These are phyloP conservation scores for Gloeostereum incarnatum DNA, from an alignment of 768 basidiomycete species.

Conservation along the genomic window DNA sequence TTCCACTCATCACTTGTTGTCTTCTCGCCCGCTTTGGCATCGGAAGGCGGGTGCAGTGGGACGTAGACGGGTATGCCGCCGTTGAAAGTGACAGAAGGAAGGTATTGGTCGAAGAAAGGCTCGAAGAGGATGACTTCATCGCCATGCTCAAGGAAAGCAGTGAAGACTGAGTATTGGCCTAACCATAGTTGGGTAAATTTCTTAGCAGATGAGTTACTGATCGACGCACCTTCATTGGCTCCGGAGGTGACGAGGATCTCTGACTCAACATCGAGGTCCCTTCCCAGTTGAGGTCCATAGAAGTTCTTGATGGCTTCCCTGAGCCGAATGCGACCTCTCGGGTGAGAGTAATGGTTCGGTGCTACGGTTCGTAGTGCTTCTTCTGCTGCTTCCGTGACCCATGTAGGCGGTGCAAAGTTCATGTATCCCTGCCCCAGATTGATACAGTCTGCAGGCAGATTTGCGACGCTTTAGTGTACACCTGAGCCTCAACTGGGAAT, in stretches of 20 bases:
- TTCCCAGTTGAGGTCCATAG: slow-evolving; percentile 61
- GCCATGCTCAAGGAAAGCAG: slow-evolving; percentile 83
- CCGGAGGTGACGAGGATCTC: slow-evolving; percentile 95
- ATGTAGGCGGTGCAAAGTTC: slow-evolving; percentile 82
- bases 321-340: slow-evolving; percentile 80
- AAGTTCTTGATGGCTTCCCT: slow-evolving; percentile 79
- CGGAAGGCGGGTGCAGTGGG: slow-evolving; percentile 81
- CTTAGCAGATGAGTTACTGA: not conserved
- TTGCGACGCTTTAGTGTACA: slow-evolving; percentile 50
- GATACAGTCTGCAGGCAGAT: slow-evolving; percentile 86
- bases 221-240: slow-evolving; percentile 81
- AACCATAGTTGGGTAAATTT: slow-evolving; percentile 7
- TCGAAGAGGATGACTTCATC: slow-evolving; percentile 99
- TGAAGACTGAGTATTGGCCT: slow-evolving; percentile 93
- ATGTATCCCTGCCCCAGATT: slow-evolving; percentile 95
- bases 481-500: not conserved
- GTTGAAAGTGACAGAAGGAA: slow-evolving; percentile 90
- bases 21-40: slow-evolving; percentile 28
- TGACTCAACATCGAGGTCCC: slow-evolving; percentile 71
- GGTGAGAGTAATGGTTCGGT: slow-evolving; percentile 86
- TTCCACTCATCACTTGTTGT: slow-evolving; percentile 76
- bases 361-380: slow-evolving; percentile 53
- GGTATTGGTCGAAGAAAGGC: slow-evolving; percentile 95
- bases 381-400: slow-evolving; percentile 68
- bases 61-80: slow-evolving; percentile 91